These are phyloP conservation scores for Chaetomiaceae sp. DNA, from an alignment of 2,329 filamentous ascomycete species.

Conservation along the genomic window DNA sequence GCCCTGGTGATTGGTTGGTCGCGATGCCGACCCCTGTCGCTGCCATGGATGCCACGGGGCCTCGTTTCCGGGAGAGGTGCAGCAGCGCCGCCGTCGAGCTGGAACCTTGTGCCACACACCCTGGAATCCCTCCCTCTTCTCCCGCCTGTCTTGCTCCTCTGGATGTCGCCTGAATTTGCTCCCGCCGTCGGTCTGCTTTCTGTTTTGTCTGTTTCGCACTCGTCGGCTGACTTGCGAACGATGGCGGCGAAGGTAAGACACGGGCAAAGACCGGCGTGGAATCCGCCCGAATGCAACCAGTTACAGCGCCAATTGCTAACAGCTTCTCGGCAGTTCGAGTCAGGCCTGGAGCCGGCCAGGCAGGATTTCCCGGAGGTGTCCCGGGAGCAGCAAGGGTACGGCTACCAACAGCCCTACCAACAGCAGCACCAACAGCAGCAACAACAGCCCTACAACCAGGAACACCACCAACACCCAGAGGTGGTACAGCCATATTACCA, in stretches of 20 bases:
- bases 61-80: not conserved
- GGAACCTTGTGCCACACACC: not conserved
- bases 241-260: constrained; percentile 1
- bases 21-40: not conserved
- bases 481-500: constrained; percentile 1
- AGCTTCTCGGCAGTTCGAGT: constrained; percentile 15
- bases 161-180: not conserved
- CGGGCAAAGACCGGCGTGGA: too few species aligned
- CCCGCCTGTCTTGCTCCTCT: not conserved
- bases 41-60: not conserved
- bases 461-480: not conserved
- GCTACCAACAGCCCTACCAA: constrained; percentile 4
- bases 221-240: not conserved
- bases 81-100: not conserved
- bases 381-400: constrained; percentile 7
- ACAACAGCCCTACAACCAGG: constrained; percentile 5
- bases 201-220: not conserved
- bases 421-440: constrained; percentile 4
- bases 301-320: too few species aligned
- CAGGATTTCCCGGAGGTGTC: constrained; percentile 23
- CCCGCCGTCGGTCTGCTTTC: not conserved
- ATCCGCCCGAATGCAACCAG: too few species aligned
- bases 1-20: not conserved
- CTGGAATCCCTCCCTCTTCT: not conserved
- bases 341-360: constrained; percentile 20